phyloP scores from a whole-genome alignment of 352 stramenopile genomes.

The Phytophthora agathidicida region DNA sequence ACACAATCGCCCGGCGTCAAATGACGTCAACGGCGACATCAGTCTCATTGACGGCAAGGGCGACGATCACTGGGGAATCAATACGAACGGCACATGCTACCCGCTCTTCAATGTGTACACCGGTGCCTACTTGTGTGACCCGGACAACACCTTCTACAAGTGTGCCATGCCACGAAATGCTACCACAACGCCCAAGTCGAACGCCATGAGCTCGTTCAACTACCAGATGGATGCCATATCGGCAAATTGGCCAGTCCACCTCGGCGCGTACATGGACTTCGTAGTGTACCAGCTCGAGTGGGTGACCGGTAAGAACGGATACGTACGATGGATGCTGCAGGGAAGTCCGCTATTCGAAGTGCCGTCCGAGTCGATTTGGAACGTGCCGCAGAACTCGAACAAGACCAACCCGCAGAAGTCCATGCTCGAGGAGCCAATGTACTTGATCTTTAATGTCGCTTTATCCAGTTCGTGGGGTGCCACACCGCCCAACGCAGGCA shows the following conservation, averaged over 20 bases:
- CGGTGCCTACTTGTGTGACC: slow-evolving; percentile 46
- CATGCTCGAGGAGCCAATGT: slow-evolving; percentile 91
- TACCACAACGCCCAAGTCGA: slow-evolving; percentile 39
- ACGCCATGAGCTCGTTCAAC: slow-evolving; percentile 41
- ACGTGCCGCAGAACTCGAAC: slow-evolving; percentile 27
- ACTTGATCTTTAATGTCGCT: slow-evolving; percentile 93
- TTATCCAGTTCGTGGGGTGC: too few relatives aligned
- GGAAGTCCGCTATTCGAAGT: slow-evolving; percentile 84
- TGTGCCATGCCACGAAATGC: slow-evolving; percentile 49
- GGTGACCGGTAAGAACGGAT: slow-evolving; percentile 36
- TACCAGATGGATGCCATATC: slow-evolving; percentile 44
- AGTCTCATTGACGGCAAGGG: slow-evolving; percentile 41
- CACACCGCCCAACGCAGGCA: slow-evolving; percentile 27
- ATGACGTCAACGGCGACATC: slow-evolving; percentile 47
- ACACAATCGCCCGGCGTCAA: slow-evolving; percentile 45
- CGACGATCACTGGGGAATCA: slow-evolving; percentile 47
- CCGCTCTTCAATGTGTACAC: slow-evolving; percentile 50
- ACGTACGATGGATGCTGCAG: slow-evolving; percentile 59
- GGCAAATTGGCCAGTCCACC: slow-evolving; percentile 76
- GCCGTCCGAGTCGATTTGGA: slow-evolving; percentile 39
- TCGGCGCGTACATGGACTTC: slow-evolving; percentile 71
- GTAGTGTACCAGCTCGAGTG: slow-evolving; percentile 34
- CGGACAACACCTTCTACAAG: slow-evolving; percentile 40
- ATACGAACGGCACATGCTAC: slow-evolving; percentile 51
- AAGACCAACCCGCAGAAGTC: slow-evolving; percentile 63